Base-by-base conservation (phyloP, 306 rosid genomes). In the Hylodesmum podocarpum region DNA sequence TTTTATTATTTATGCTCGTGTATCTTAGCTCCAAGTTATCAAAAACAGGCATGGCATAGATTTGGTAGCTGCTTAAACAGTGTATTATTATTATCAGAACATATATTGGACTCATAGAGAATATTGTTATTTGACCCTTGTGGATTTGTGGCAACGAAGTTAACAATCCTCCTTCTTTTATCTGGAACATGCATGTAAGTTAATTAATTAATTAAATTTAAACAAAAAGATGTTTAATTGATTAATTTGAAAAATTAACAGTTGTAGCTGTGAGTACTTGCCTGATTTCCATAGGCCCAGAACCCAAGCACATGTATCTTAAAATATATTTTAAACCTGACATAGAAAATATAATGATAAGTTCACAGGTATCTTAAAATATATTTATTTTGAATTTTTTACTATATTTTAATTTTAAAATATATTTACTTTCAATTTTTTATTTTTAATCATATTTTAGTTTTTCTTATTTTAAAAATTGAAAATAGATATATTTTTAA, bases 241-340 rank as follows among this genome's bases (percentile, higher is more conserved):
- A n/a, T n/a, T n/a, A n/a, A n/a, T 10, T 22, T 41, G 37, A 43
- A 41, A 9, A 14, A 40, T 53, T 53, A n/a, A n/a, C n/a, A n/a
- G n/a, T n/a, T n/a, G n/a, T n/a, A n/a, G n/a, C n/a, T n/a, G n/a
- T n/a, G n/a, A n/a, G 70, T 27, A 4, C 78, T 29, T 70, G 73
- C 95, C 93, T 85, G 58, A 62, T 83, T 79, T 75, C 97, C 94
- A 16, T 90, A 88, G 21, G 89, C 86, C 97, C 94, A 88, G 58
- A 81, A 92, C 69, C 97, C 97, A n/a, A n/a, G n/a, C n/a, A n/a
- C n/a, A n/a, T n/a, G n/a, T n/a, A n/a, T n/a, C n/a, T n/a, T n/a
- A n/a, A n/a, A n/a, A n/a, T n/a, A n/a, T n/a, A n/a, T n/a, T n/a
- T n/a, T n/a, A n/a, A n/a, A n/a, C n/a, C n/a, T n/a, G n/a, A n/a